These are phyloP conservation scores for Whalleya microplaca DNA, from an alignment of 2,329 filamentous ascomycete species.

Conservation along the genomic window DNA sequence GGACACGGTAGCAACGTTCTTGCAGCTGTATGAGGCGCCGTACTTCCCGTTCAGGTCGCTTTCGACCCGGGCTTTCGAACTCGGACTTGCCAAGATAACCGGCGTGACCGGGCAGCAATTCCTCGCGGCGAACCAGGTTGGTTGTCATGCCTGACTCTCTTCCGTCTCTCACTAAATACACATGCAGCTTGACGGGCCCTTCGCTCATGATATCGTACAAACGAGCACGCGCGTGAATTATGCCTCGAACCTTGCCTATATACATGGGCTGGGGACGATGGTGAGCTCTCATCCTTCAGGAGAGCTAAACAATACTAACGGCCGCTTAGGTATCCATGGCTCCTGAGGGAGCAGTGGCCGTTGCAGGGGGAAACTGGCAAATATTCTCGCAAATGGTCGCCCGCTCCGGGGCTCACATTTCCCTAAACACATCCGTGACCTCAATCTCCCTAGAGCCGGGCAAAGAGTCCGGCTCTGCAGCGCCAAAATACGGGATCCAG, in stretches of 20 bases:
- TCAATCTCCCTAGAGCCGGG: constrained; percentile 57
- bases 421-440: constrained; percentile 70
- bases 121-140: constrained; percentile 64
- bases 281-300: constrained; percentile 38
- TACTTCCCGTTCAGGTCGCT: constrained; percentile 84
- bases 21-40: constrained; percentile 79
- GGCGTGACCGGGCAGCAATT: constrained; percentile 74
- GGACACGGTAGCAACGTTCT: constrained; percentile 70
- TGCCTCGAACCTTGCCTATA: constrained; percentile 81
- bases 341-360: constrained; percentile 77
- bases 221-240: constrained; percentile 94
- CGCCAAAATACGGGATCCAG: constrained; percentile 52
- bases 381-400: constrained; percentile 87
- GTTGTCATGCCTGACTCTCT: constrained; percentile 8
- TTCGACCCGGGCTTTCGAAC: constrained; percentile 66
- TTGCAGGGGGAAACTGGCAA: constrained; percentile 88
- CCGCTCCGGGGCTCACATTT: constrained; percentile 62
- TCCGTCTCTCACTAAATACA: neutral
- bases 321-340: constrained; percentile 74
- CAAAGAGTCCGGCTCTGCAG: constrained; percentile 42
- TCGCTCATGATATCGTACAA: constrained; percentile 83
- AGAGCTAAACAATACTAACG: neutral
- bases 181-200: constrained; percentile 61
- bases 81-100: constrained; percentile 69
- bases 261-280: constrained; percentile 90